Percentiles rank a stretch among this genome's conserved stretches.
phyloP scores from a whole-genome alignment of 2,329 filamentous ascomycete species.

The Trichoderma lentiforme region DNA sequence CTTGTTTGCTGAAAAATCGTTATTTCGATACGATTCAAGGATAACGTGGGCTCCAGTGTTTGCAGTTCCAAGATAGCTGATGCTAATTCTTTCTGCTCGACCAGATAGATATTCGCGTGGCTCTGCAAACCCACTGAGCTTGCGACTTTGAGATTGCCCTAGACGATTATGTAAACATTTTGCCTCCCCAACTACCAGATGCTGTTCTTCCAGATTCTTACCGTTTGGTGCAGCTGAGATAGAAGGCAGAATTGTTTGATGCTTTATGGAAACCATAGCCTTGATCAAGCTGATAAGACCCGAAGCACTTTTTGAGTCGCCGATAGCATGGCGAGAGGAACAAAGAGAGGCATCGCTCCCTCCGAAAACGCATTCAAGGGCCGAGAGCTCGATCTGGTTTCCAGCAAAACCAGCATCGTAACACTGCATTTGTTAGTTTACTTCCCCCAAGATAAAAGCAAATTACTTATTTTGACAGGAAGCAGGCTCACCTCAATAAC shows the following conservation, averaged over 20 bases:
- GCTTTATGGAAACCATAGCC: constrained; percentile 18
- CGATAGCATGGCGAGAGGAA: constrained; percentile 24
- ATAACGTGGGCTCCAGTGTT: not conserved
- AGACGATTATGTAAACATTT: not conserved
- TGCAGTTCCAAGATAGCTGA: not conserved
- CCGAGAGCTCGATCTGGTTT: constrained; percentile 39
- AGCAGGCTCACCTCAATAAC: constrained; percentile 29
- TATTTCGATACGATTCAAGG: not conserved
- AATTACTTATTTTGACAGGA: not conserved
- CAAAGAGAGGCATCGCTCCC: constrained; percentile 27
- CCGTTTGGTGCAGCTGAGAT: constrained; percentile 24
- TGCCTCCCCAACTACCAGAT: not conserved
- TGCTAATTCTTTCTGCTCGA: constrained; percentile 3
- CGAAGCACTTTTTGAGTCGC: constrained; percentile 28
- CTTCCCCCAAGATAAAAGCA: too few relatives aligned
- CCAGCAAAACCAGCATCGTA: constrained; percentile 45
- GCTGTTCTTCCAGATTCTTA: not conserved
- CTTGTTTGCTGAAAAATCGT: not conserved
- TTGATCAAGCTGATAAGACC: constrained; percentile 30
- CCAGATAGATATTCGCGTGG: not conserved
- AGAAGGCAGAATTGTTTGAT: not conserved
- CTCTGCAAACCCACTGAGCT: not conserved
- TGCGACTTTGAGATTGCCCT: not conserved
- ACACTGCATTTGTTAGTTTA: constrained; percentile 28
- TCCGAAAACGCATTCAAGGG: constrained; percentile 33